Conservation (phyloP, 352 stramenopile genomes). For the Nothophytophthora sp. region DNA sequence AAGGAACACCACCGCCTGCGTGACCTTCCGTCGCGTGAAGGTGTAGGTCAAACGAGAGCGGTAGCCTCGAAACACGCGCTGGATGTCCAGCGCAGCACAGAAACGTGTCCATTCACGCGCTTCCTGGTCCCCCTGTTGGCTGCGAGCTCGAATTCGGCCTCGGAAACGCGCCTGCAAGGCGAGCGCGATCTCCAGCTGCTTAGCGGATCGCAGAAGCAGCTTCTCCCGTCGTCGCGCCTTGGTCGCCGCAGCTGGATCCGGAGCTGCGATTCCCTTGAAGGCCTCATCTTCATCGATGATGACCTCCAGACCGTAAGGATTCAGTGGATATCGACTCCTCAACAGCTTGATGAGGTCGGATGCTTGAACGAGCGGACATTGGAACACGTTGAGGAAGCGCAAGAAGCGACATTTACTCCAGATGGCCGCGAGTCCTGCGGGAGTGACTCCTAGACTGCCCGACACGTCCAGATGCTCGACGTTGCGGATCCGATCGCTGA, state of each 20-base stretch:
- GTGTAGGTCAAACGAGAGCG: constrained; percentile 38
- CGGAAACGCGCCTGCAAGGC: constrained; percentile 52
- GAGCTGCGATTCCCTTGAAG: constrained; percentile 49
- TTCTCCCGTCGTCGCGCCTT: constrained; percentile 43
- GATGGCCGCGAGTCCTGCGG: constrained; percentile 23
- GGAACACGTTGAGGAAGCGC: constrained; percentile 50
- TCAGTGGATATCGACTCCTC: constrained; percentile 36
- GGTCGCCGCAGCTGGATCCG: constrained; percentile 32
- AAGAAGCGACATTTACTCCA: constrained; percentile 43
- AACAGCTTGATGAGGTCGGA: constrained; percentile 30
- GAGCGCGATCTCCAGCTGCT: constrained; percentile 26
- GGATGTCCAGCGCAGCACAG: constrained; percentile 60
- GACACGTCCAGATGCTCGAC: constrained; percentile 53
- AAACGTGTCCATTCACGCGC: constrained; percentile 44
- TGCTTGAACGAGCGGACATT: constrained; percentile 31
- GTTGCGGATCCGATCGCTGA: constrained; percentile 26
- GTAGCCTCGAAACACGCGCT: constrained; percentile 52
- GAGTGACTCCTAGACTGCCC: constrained; percentile 27
- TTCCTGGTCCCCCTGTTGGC: constrained; percentile 21
- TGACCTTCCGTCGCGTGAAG: constrained; percentile 34
- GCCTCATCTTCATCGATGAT: constrained; percentile 40
- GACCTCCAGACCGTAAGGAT: constrained; percentile 49
- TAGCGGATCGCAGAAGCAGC: constrained; percentile 6
- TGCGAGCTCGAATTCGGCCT: constrained; percentile 22
- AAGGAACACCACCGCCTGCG: constrained; percentile 44